Percentiles rank a stretch among this genome's conserved stretches.
Evolutionary conservation across 352 stramenopile genomes (phyloP).

Genomic region (Globisporangium recalcitrans): DNA sequence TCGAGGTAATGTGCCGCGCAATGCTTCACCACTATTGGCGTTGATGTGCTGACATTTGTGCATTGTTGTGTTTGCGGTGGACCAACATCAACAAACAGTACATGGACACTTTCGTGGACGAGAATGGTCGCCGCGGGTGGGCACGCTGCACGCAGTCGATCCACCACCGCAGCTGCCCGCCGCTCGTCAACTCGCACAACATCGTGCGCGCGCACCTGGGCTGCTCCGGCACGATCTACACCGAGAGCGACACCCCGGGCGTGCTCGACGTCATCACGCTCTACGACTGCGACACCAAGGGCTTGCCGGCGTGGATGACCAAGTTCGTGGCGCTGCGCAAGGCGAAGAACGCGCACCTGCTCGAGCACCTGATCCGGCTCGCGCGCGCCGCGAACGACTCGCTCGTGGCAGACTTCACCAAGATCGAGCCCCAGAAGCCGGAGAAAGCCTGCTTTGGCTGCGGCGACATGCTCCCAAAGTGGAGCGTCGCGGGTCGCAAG

Average conservation of each 20-base stretch:
- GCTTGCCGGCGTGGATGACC: conserved; percentile 57
- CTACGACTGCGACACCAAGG: conserved; percentile 59
- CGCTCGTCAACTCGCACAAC: conserved; percentile 43
- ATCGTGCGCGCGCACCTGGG: conserved; percentile 51
- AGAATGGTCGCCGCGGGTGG: conserved; percentile 51
- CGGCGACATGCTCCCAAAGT: conserved; percentile 40
- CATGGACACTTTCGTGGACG: conserved; percentile 59
- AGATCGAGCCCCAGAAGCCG: conserved; percentile 19
- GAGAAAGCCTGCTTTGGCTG: conserved; percentile 44
- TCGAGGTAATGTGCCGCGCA: conserved; percentile 37
- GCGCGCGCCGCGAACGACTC: conserved; percentile 47
- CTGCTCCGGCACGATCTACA: conserved; percentile 60
- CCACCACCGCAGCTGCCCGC: conserved; percentile 53
- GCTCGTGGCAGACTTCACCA: conserved; percentile 34
- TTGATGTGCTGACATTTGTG: not conserved
- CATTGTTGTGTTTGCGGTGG: not conserved
- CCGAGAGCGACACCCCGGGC: conserved; percentile 40
- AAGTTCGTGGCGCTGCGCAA: conserved; percentile 51
- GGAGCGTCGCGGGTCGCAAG: conserved; percentile 31
- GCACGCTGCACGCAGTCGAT: conserved; percentile 58
- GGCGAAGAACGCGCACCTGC: conserved; percentile 52
- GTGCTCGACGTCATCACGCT: conserved; percentile 51
- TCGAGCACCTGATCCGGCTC: conserved; percentile 60
- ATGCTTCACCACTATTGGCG: not conserved
- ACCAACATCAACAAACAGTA: conserved; percentile 17